These are phyloP conservation scores for Hydrangea macrophylla DNA, from an alignment of 148 eudicot species.

Conservation along the genomic window DNA sequence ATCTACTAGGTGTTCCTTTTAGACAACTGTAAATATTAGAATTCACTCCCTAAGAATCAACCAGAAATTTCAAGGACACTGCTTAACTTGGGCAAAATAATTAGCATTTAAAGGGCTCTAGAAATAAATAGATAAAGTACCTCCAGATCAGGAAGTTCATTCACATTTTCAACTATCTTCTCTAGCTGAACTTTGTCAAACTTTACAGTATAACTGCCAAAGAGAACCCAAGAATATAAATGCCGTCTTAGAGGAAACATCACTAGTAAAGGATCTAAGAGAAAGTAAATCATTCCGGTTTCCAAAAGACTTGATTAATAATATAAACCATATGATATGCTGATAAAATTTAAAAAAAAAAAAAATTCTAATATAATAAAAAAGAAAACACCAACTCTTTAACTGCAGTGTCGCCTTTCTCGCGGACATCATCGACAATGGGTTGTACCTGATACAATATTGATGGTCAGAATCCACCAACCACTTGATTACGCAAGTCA, in stretches of 20 bases:
- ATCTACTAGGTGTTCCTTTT: neutral
- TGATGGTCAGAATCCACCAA: neutral
- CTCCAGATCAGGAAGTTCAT: constrained; percentile 77
- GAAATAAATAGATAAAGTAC: constrained; percentile 23
- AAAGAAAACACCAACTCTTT: constrained; percentile 56
- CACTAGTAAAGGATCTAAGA: neutral
- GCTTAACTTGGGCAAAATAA: neutral
- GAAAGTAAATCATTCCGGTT: neutral
- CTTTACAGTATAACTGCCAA: constrained; percentile 54
- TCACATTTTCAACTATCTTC: constrained; percentile 54
- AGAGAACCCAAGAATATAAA: constrained; percentile 2
- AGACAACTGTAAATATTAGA: neutral
- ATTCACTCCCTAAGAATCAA: neutral
- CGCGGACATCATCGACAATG: constrained; percentile 73
- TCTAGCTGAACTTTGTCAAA: constrained; percentile 73
- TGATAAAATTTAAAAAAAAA: constrained; percentile 9
- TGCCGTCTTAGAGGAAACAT: neutral
- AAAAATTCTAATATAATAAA: constrained; percentile 17
- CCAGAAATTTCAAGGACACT: neutral
- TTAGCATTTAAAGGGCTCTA: neutral
- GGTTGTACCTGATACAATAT: constrained; percentile 64
- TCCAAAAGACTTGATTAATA: neutral
- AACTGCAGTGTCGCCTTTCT: constrained; percentile 82
- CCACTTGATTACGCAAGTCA: neutral
- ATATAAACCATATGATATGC: neutral